Evolutionary conservation across 73 alveolate genomes (phyloP), one percentile per base, ranked within the genome.

Genomic region (Effrenium voratum): DNA sequence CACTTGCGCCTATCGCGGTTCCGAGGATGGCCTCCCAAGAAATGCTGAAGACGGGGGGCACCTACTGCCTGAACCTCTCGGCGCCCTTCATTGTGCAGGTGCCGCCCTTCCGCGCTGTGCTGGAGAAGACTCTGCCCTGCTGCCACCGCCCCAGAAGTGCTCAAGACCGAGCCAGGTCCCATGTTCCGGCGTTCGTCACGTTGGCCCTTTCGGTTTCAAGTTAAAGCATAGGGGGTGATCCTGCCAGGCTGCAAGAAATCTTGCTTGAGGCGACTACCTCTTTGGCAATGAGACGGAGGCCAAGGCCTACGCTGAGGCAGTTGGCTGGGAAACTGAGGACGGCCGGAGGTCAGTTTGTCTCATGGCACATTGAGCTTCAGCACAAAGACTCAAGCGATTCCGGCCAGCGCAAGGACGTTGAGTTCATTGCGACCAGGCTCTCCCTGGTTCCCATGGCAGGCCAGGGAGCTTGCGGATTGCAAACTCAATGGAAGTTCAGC

Each of bases 401-500:
- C 38, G 22, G 49, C 44, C 44, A 26, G 15, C 82, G 45, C n/a
- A 41, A 87, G 86, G 98, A 92, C 43, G 81, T 92, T 36, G 98
- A 55, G 43, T 92, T 92, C 92, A 92, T 92, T 41, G 98, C 98
- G 68, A 92, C 98, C 40, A 79, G 98, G 22, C 50, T 92, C 38
- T 92, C 98, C 68, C n/a, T 92, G 52, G 91, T 92, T 49, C 98
- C 98, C n/a, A 92, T 92, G 98, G 98, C 98, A 49, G 91, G 97
- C 75, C 49, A 22, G 32, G 73, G 15, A 15, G 5, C n/a, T n/a
- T n/a, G n/a, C n/a, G n/a, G n/a, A n/a, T n/a, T n/a, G n/a, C n/a
- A n/a, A n/a, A n/a, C n/a, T n/a, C n/a, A n/a, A n/a, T n/a, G n/a
- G n/a, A n/a, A n/a, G n/a, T n/a, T n/a, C n/a, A n/a, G n/a, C n/a